Evolutionary conservation across 805 yeast species (phyloP), one percentile per base, ranked within the genome.

Genomic region (Kodamaea nitidulidarum): DNA sequence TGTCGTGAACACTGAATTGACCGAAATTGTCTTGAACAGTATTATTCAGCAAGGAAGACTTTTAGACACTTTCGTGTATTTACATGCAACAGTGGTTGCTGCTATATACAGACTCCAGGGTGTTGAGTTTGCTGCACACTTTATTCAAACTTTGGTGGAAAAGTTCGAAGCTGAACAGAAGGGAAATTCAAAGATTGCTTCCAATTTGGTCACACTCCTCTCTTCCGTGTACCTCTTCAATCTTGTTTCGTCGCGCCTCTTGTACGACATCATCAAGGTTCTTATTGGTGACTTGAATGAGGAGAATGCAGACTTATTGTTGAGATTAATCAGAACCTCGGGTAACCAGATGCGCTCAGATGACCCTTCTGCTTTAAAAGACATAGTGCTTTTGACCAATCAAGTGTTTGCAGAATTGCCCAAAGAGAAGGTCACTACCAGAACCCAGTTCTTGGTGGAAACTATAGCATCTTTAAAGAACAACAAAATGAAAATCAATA

Each of bases 281-380:
- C 63, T 86, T 41, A 71, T 78, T 15, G 59, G 62, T 4, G 73
- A 78, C 2, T 71, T 85, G 12, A 71, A 76, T 40, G 96, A 90
- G 56, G 49, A 66, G 14, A 81, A 83, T 47, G 84, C 95, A 2
- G 98, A 90, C 50, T 60, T 87, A 12, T 66, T 93, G 35, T 64
- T 91, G 38, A 76, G 82, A 48, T 66, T 91, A 14, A 69, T 93
- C 15, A 75, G 84, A 36, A 78, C 78, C 25, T 77, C 88, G 8
- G 99, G 98, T 32, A 74, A 80, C 7, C 87, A 86, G 53, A 76
- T 93, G 61, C 78, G 98, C 55, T 65, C 85, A 3, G 98, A 93
- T 57, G 98, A 93, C 56, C 95, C 98, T 1, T 60, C 74, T 7
- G 81, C 96, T 0, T 70, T 93, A 39, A 88, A 84, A 54, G 90